These are phyloP conservation scores for Roridomyces roridus DNA, from an alignment of 768 basidiomycete species.

Conservation along the genomic window DNA sequence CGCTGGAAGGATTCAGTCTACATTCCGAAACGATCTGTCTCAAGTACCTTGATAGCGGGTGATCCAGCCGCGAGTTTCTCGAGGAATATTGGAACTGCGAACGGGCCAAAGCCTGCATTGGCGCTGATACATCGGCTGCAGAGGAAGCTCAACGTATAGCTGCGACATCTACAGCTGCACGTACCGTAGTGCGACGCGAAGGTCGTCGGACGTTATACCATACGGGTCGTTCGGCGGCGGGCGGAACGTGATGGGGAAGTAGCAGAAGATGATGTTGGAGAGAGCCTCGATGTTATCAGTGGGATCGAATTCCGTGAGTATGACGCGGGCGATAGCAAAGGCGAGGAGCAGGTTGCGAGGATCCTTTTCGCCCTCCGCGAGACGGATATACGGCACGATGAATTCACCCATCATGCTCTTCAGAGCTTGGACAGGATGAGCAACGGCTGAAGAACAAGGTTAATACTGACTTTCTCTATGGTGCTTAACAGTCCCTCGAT, in stretches of 20 bases:
- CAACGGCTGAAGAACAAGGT: neutral
- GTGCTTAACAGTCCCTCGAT: constrained; percentile 75
- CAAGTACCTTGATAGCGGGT: constrained; percentile 76
- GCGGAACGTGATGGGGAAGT: constrained; percentile 97
- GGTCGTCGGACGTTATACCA: constrained; percentile 87
- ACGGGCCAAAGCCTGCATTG: constrained; percentile 79
- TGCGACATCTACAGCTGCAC: constrained; percentile 8
- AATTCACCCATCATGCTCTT: constrained; percentile 78
- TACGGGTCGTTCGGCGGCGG: constrained; percentile 95
- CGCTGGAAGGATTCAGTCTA: constrained; percentile 51
- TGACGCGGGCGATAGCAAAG: constrained; percentile 86
- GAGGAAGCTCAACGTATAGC: neutral
- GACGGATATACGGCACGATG: constrained; percentile 70
- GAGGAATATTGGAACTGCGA: constrained; percentile 87
- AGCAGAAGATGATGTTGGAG: constrained; percentile 96
- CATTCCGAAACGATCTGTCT: constrained; percentile 5
- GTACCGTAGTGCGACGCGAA: constrained; percentile 75
- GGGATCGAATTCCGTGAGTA: constrained; percentile 89
- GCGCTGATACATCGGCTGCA: constrained; percentile 74
- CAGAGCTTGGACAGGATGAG: constrained; percentile 52
- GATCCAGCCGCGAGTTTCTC: constrained; percentile 90
- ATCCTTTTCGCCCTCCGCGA: constrained; percentile 98
- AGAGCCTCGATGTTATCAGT: constrained; percentile 77
- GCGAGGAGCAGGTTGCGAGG: constrained; percentile 91
- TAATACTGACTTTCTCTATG: constrained; percentile 65